A percentile compares a stretch with the other conserved stretches of the same genome.
phyloP scores from a whole-genome alignment of 2,329 filamentous ascomycete species.

The Fusarium palustre region DNA sequence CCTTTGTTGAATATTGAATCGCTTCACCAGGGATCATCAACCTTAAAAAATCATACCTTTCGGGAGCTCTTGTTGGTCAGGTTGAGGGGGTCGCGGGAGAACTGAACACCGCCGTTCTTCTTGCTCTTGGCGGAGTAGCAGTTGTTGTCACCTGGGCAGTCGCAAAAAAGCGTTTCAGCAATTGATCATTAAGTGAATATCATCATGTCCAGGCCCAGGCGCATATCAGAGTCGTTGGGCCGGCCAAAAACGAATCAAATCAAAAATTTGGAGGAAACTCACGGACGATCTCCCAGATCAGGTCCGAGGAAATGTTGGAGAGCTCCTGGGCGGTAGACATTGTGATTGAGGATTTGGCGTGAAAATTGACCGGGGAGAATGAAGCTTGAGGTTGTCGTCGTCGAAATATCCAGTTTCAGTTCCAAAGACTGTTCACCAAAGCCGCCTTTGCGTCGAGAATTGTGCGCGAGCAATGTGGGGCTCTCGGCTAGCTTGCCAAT shows the following conservation, averaged over 20 bases:
- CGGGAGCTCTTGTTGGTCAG: conserved; percentile 89
- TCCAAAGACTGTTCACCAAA: conserved; percentile 30
- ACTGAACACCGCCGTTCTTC: conserved; percentile 80
- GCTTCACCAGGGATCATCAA: conserved; percentile 1
- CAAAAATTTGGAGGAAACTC: conserved; percentile 66
- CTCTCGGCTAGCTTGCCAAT: conserved; percentile 48
- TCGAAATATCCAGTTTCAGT: conserved; percentile 40
- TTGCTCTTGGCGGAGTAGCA: conserved; percentile 93
- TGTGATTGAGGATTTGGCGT: conserved; percentile 57
- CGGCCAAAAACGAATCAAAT: not conserved
- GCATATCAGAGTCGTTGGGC: conserved; percentile 16
- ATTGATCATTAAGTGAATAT: conserved; percentile 20
- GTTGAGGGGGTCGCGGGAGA: conserved; percentile 96
- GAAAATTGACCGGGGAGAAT: conserved; percentile 42
- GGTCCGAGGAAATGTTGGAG: conserved; percentile 85
- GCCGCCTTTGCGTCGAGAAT: conserved; percentile 37
- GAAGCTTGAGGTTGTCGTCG: conserved; percentile 48
- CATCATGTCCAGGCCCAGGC: conserved; percentile 1
- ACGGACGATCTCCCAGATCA: conserved; percentile 97
- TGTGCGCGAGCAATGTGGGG: conserved; percentile 55
- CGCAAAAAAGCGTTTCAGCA: conserved; percentile 42
- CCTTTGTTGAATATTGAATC: conserved; percentile 11
- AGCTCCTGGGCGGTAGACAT: conserved; percentile 66
- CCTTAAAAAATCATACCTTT: conserved; percentile 72
- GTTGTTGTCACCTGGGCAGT: conserved; percentile 80